Evolutionary conservation across 331 rosid genomes (phyloP).

Genomic region (Stylosanthes scabra): DNA sequence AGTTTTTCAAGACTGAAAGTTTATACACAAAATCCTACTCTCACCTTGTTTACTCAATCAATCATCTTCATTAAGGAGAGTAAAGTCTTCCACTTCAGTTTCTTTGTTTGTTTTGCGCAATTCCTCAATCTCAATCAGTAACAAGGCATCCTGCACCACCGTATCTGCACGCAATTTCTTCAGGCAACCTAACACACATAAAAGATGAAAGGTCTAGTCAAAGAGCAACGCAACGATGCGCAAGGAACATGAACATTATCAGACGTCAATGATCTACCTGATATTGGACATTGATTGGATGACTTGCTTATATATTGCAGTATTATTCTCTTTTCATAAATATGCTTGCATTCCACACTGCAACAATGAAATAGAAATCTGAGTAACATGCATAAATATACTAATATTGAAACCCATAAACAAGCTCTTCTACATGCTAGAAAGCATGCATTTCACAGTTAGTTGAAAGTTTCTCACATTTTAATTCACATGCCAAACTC

Average conservation of each 20-base stretch:
- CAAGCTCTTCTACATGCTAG: slow-evolving; percentile 16
- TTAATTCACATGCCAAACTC: too few relatives aligned
- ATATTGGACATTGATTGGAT: slow-evolving; percentile 63
- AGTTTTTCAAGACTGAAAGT: slow-evolving; percentile 23
- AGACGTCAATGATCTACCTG: slow-evolving; percentile 59
- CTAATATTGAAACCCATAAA: slow-evolving; percentile 24
- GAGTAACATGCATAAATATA: slow-evolving; percentile 9
- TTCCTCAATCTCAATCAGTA: slow-evolving; percentile 75
- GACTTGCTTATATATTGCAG: slow-evolving; percentile 49
- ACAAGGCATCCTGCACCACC: slow-evolving; percentile 62
- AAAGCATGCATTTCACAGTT: not conserved
- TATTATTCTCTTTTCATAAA: slow-evolving; percentile 68
- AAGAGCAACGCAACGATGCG: slow-evolving; percentile 20
- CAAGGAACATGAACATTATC: not conserved
- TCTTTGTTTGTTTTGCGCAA: slow-evolving; percentile 56
- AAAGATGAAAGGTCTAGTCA: slow-evolving; percentile 14
- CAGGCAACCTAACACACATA: slow-evolving; percentile 73
- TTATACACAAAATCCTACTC: slow-evolving; percentile 36
- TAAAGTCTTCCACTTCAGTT: slow-evolving; percentile 73
- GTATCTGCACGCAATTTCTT: slow-evolving; percentile 53
- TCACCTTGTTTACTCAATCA: slow-evolving; percentile 33
- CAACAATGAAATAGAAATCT: slow-evolving; percentile 43
- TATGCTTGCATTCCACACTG: slow-evolving; percentile 83
- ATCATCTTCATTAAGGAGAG: slow-evolving; percentile 64
- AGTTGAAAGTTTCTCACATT: too few relatives aligned